Percentiles rank a stretch among this genome's conserved stretches.
These are phyloP conservation scores for Termitomyces sp. DNA, from an alignment of 768 basidiomycete species.

Conservation along the genomic window DNA sequence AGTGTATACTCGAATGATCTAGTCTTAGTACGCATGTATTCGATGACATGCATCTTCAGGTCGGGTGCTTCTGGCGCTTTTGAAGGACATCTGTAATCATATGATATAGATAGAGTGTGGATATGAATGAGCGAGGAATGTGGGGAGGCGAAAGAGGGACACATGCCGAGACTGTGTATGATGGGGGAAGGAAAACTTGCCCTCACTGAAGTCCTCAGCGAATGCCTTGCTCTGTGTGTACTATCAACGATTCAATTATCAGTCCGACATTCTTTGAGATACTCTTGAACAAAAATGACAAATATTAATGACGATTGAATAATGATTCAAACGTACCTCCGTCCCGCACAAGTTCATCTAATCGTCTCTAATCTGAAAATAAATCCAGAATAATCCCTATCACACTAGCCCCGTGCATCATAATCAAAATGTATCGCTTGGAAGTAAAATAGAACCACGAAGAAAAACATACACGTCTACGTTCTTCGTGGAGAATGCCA, in stretches of 20 bases:
- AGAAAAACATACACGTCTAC: constrained; percentile 44
- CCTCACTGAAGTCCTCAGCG: constrained; percentile 92
- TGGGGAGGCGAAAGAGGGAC: neutral
- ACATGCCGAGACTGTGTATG: constrained; percentile 85
- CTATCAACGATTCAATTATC: constrained; percentile 30
- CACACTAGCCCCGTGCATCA: no score
- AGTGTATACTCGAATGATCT: constrained; percentile 86
- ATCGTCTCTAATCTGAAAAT: constrained; percentile 94
- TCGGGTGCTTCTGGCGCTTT: constrained; percentile 77
- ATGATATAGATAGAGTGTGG: neutral
- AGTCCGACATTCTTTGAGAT: neutral
- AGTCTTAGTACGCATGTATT: constrained; percentile 72
- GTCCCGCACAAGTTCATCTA: constrained; percentile 91
- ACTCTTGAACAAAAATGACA: no score
- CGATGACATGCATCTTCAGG: constrained; percentile 75
- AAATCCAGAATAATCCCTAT: constrained; percentile 41
- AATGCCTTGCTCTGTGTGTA: constrained; percentile 84
- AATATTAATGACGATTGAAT: no score
- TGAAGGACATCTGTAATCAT: constrained; percentile 71
- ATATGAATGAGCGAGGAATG: neutral
- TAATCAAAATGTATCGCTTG: neutral
- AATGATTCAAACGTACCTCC: constrained; percentile 48
- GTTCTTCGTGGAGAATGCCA: constrained; percentile 75
- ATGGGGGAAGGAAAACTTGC: constrained; percentile 99
- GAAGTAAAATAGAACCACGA: neutral